Percentiles rank a stretch among this genome's conserved stretches.
Evolutionary conservation across 257 asterid species (phyloP).

Genomic region (Scutellaria baicalensis): DNA sequence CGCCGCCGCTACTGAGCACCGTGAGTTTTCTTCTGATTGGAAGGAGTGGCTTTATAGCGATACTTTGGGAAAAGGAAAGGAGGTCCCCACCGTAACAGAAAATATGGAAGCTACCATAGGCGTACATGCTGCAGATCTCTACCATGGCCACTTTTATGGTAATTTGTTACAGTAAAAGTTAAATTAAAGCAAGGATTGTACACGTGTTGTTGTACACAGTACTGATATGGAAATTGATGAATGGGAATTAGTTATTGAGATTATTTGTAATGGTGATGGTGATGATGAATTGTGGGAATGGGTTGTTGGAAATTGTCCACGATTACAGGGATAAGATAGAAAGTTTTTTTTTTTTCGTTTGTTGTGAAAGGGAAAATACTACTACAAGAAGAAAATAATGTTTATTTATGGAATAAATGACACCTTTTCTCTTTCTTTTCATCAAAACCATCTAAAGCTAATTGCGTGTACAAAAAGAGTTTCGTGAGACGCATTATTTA

Average conservation of each 20-base stretch:
- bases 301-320: constrained; percentile 4
- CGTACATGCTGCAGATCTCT: background rate
- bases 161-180: background rate
- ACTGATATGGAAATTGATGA: too few relatives aligned
- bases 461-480: too few relatives aligned
- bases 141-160: background rate
- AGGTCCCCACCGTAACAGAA: background rate
- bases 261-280: background rate
- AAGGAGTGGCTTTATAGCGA: background rate
- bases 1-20: background rate
- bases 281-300: background rate
- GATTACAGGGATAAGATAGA: background rate
- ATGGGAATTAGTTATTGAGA: too few relatives aligned
- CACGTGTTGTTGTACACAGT: background rate
- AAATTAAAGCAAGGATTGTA: background rate
- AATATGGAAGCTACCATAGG: background rate
- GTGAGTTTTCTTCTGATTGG: background rate
- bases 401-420: too few relatives aligned
- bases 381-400: too few relatives aligned
- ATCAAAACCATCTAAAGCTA: too few relatives aligned
- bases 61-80: background rate
- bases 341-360: too few relatives aligned
- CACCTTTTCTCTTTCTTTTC: too few relatives aligned
- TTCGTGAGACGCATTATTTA: too few relatives aligned
- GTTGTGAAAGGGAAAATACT: too few relatives aligned